Conservation (phyloP, 352 stramenopile species). For the Globisporangium uncinulatum region DNA sequence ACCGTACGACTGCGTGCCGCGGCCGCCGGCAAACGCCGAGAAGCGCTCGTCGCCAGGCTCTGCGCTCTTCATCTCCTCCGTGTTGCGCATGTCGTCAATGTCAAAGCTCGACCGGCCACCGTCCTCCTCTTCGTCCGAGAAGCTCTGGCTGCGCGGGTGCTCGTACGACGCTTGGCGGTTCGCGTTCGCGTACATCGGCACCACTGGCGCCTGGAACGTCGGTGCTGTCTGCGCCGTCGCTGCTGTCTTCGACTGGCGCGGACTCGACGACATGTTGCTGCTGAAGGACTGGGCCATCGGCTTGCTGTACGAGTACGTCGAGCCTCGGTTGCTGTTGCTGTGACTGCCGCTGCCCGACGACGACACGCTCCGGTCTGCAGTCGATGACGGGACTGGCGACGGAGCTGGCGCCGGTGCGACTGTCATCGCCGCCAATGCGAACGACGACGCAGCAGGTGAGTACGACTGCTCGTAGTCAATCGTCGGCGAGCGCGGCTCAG, state of each 20-base stretch:
- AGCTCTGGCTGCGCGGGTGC: constrained; percentile 18
- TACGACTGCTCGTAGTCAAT: constrained; percentile 48
- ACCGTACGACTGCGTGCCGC: constrained; percentile 17
- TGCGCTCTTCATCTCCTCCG: constrained; percentile 30
- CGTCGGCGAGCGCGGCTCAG: constrained; percentile 34
- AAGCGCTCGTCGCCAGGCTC: constrained; percentile 32
- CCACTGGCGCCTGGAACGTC: constrained; percentile 20
- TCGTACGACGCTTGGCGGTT: constrained; percentile 11
- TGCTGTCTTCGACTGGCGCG: constrained; percentile 5
- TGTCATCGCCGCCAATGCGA: background rate
- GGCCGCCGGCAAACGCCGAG: constrained; percentile 20
- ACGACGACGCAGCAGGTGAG: constrained; percentile 25
- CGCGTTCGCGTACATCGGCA: constrained; percentile 8
- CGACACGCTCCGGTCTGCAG: constrained; percentile 6
- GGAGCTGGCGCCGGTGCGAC: background rate
- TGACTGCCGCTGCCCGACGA: constrained; percentile 3
- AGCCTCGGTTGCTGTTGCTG: background rate
- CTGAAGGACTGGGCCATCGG: constrained; percentile 9
- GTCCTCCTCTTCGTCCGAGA: constrained; percentile 27
- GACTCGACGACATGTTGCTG: constrained; percentile 16
- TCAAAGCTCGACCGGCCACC: constrained; percentile 73
- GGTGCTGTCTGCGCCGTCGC: background rate
- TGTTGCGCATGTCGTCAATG: constrained; percentile 74
- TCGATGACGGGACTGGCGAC: background rate
- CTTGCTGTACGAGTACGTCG: constrained; percentile 18